Conservation (phyloP, 2,329 filamentous ascomycete genomes). For the Helminthosporium solani region DNA sequence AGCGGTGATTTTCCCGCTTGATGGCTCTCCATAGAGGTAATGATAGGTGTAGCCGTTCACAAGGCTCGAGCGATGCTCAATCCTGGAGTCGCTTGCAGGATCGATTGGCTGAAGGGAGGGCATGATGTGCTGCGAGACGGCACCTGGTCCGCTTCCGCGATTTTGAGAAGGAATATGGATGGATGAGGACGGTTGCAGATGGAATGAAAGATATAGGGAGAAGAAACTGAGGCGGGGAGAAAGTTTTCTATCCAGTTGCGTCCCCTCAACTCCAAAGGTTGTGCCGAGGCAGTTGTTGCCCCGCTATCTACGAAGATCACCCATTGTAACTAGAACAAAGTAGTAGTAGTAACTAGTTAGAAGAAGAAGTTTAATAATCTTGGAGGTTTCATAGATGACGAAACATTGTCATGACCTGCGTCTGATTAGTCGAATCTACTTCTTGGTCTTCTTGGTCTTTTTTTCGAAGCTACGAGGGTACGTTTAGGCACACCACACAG, state of each 20-base stretch:
- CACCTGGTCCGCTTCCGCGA: not conserved
- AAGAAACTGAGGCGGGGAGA: not conserved
- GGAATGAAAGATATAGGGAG: not conserved
- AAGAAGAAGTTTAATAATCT: no score
- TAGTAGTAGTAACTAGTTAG: no score
- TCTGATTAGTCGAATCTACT: no score
- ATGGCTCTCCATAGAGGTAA: slow-evolving; percentile 55
- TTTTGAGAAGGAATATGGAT: not conserved
- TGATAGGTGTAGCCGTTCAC: slow-evolving; percentile 72
- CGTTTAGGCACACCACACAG: no score
- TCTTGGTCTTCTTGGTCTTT: no score
- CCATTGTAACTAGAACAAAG: no score
- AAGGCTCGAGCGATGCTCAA: slow-evolving; percentile 62
- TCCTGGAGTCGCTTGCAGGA: slow-evolving; percentile 63
- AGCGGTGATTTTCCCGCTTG: slow-evolving; percentile 46
- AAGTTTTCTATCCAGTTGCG: not conserved
- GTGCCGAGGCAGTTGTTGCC: not conserved
- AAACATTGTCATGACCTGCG: no score
- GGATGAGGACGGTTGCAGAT: not conserved
- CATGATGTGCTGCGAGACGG: slow-evolving; percentile 42
- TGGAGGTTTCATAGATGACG: no score
- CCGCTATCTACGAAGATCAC: no score
- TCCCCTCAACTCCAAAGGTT: not conserved
- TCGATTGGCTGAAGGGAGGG: slow-evolving; percentile 60
- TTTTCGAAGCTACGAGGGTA: no score